Percentiles rank a stretch among this genome's conserved stretches.
Conservation (phyloP, 495 filamentous ascomycete species). For the Pyrenula massariospora region DNA sequence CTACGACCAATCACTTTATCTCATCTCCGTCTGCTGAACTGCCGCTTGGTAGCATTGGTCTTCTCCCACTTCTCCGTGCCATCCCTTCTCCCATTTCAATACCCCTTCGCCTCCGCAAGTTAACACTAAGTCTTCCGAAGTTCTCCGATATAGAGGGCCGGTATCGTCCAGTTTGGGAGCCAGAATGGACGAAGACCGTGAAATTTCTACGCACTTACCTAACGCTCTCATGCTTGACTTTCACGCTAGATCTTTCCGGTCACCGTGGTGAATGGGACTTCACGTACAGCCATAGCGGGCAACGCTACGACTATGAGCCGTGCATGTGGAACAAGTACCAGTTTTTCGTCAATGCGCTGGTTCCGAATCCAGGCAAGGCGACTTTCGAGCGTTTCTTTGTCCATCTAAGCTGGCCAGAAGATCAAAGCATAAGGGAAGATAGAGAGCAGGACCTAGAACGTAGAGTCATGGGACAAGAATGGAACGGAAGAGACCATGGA, state of each 20-base stretch:
- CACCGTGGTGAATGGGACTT: neutral
- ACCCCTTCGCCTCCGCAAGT: neutral
- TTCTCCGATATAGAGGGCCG: neutral
- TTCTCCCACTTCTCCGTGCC: neutral
- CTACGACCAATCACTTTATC: neutral
- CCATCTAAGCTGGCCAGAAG: neutral
- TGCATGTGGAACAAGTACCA: neutral
- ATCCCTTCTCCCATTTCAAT: neutral
- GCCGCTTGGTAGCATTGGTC: too few species aligned
- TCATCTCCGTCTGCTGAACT: neutral
- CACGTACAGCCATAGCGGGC: neutral
- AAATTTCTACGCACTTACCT: neutral
- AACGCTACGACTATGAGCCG: neutral
- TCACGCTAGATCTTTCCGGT: neutral
- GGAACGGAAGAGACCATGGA: neutral
- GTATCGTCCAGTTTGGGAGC: neutral
- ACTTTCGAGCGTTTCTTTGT: neutral
- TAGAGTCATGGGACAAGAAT: neutral
- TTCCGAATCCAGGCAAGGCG: neutral
- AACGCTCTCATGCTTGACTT: neutral
- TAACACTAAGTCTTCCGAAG: neutral
- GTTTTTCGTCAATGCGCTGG: neutral
- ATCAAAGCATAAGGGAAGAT: neutral
- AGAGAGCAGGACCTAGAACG: neutral
- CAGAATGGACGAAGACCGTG: neutral